phyloP scores from a whole-genome alignment of 2,329 filamentous ascomycete species.

The Trichoderma pleuroti region DNA sequence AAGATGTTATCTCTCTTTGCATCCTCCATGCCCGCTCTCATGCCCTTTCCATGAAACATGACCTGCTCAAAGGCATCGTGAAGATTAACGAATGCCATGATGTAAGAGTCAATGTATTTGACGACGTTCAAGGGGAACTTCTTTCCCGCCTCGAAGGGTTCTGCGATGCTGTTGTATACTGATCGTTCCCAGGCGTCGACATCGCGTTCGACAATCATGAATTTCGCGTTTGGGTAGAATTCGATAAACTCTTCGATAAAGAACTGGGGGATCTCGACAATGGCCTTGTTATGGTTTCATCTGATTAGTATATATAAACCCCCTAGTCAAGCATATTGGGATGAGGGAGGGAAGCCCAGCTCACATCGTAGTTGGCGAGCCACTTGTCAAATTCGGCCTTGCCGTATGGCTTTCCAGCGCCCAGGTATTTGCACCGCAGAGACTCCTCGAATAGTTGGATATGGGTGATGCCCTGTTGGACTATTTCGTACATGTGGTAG shows the following conservation, averaged over 20 bases:
- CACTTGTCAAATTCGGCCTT: slow-evolving; percentile 40
- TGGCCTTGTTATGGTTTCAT: neutral
- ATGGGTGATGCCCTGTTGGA: slow-evolving; percentile 24
- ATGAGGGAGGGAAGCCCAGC: neutral
- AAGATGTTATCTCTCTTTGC: neutral
- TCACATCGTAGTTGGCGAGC: slow-evolving; percentile 38
- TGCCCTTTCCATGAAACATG: slow-evolving; percentile 15
- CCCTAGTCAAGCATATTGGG: rapidly evolving
- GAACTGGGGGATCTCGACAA: slow-evolving; percentile 23
- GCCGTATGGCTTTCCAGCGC: slow-evolving; percentile 31
- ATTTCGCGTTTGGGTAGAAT: slow-evolving; percentile 33
- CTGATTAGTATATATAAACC: neutral
- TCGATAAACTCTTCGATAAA: slow-evolving; percentile 29
- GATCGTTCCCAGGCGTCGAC: slow-evolving; percentile 33
- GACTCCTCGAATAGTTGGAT: slow-evolving; percentile 31
- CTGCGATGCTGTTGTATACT: slow-evolving; percentile 27
- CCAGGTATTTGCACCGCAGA: slow-evolving; percentile 28
- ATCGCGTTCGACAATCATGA: slow-evolving; percentile 35
- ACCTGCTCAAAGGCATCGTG: slow-evolving; percentile 14
- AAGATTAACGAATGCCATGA: slow-evolving; percentile 8
- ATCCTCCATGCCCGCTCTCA: neutral
- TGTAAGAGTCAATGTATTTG: slow-evolving; percentile 25
- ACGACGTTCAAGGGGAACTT: slow-evolving; percentile 29
- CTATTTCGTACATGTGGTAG: slow-evolving; percentile 36
- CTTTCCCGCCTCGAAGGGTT: neutral